Evolutionary conservation across 202 grass and related monocot species (phyloP), one percentile per base, ranked within the genome.

Genomic region (Elaeis oleifera): DNA sequence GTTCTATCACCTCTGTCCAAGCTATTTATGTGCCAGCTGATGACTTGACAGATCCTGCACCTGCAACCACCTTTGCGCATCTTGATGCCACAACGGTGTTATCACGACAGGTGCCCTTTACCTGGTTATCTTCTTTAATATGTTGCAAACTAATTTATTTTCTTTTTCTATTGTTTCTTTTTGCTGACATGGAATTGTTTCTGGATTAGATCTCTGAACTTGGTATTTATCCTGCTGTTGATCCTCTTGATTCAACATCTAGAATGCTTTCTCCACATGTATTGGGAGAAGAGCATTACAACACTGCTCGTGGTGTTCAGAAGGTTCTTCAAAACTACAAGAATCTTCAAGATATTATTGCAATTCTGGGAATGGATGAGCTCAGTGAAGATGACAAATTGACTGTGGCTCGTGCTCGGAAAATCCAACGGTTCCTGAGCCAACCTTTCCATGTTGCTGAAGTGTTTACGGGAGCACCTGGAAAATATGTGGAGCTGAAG

Each of bases 341-440:
- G 65, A 69, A 69, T 69, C 53, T 69, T 15, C 65, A 69, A 57
- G 65, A 69, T 56, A 69, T 69, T 57, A 69, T 69, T 69, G 65
- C 65, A 21, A 69, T 69, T 56, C 31, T 69, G 19, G 65, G 65
- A 48, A 69, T 69, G 65, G 65, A 69, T 57, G 65, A 69, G 65
- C 65, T 69, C 28, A 69, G 65, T 24, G 65, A 69, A 69, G 65
- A 69, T 48, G 65, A 69, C 22, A 69, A 69, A 16, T 48, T 69
- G 65, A 69, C 65, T n/a, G 65, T 69, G 0, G 65, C 65, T 57
- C 65, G 65, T 48, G 65, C 65, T 48, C 27, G 65, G 22, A 69
- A 69, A 29, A 69, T 69, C 28, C 65, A 69, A 19, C 27, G 65
- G 5, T 69, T 69, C 29, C 29, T 69, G n/a, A 69, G 65, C 27